These are phyloP conservation scores for Zymoseptoria pseudotritici DNA, from an alignment of 2,329 filamentous ascomycete genomes.

Conservation along the genomic window DNA sequence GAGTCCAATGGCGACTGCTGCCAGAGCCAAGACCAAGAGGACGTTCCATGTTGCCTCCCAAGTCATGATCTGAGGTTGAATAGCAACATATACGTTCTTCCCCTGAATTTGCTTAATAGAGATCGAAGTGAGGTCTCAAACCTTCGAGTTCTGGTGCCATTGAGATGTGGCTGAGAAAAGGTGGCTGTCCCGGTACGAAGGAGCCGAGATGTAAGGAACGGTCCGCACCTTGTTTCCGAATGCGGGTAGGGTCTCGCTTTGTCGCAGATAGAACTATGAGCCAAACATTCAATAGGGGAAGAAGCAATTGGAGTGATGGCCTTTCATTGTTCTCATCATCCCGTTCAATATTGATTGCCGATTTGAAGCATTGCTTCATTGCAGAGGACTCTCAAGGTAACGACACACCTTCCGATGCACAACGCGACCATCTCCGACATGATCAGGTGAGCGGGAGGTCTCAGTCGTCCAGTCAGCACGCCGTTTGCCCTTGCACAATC, in stretches of 20 bases:
- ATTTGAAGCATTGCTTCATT: neutral
- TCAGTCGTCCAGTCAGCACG: neutral
- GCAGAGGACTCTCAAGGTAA: neutral
- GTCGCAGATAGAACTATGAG: too few relatives aligned
- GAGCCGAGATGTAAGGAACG: too few relatives aligned
- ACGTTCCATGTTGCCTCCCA: conserved; percentile 30
- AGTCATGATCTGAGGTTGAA: conserved; percentile 2
- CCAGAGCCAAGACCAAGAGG: conserved; percentile 33
- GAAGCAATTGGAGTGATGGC: too few relatives aligned
- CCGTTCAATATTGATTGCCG: neutral
- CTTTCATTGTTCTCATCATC: neutral
- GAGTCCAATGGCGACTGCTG: conserved; percentile 43
- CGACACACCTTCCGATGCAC: too few relatives aligned
- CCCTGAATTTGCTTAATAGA: neutral
- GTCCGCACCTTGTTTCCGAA: too few relatives aligned
- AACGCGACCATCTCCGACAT: neutral
- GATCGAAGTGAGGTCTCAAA: neutral
- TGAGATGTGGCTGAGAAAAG: too few relatives aligned
- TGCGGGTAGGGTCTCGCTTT: too few relatives aligned
- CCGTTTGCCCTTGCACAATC: neutral
- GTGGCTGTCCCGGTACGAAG: too few relatives aligned
- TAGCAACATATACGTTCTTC: neutral
- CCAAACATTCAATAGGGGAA: too few relatives aligned
- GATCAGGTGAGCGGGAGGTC: too few relatives aligned
- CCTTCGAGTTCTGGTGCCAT: too few relatives aligned